Evolutionary conservation across 495 filamentous ascomycete species (phyloP).

Genomic region (Letharia columbiana): DNA sequence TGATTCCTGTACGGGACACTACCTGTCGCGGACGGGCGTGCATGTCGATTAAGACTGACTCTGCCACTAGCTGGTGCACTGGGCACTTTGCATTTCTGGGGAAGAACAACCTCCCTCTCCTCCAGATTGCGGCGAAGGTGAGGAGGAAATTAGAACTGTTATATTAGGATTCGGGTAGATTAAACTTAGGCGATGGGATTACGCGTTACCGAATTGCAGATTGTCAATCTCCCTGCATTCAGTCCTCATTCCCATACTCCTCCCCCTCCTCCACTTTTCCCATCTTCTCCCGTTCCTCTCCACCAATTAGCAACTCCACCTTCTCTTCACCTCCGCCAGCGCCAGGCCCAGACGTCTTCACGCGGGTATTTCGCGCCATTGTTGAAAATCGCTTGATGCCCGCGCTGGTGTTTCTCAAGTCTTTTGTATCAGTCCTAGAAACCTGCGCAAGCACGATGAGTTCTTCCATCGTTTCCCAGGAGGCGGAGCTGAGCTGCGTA

Average conservation of each 20-base stretch:
- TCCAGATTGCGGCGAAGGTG: too few relatives aligned
- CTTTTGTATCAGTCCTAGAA: background rate
- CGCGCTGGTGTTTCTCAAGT: background rate
- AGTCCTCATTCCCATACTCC: background rate
- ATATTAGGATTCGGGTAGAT: too few relatives aligned
- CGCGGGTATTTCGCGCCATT: slow-evolving; percentile 10
- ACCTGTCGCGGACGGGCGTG: too few relatives aligned
- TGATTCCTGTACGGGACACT: too few relatives aligned
- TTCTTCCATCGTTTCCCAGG: slow-evolving; percentile 15
- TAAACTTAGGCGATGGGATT: too few relatives aligned
- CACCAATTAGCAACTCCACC: slow-evolving; percentile 1
- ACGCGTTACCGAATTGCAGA: too few relatives aligned
- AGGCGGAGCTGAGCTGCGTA: background rate
- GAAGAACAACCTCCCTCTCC: too few relatives aligned
- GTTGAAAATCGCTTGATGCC: slow-evolving; percentile 8
- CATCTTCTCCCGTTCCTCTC: background rate
- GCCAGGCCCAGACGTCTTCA: background rate
- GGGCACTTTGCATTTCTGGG: too few relatives aligned
- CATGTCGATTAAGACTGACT: too few relatives aligned
- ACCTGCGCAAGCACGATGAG: slow-evolving; percentile 7
- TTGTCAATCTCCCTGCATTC: too few relatives aligned
- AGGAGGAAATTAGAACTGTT: too few relatives aligned
- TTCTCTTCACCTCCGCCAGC: background rate
- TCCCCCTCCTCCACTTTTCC: background rate
- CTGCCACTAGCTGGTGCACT: too few relatives aligned